Conservation (phyloP, 805 yeast genomes). For the Sungouiozyma ichnusensis region DNA sequence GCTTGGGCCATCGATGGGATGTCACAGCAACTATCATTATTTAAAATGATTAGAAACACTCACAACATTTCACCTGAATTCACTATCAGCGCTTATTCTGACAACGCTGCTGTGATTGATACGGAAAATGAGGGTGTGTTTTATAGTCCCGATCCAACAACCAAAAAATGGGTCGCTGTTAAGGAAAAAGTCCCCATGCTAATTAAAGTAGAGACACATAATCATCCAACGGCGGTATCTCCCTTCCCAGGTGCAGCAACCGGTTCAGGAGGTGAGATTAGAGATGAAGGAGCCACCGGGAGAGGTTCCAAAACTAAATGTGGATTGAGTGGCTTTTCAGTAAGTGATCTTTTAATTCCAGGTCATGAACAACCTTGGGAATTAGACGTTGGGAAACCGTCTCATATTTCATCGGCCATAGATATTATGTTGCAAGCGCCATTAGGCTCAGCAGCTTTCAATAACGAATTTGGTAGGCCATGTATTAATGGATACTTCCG, state of each 20-base stretch:
- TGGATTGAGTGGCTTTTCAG: conserved; percentile 88
- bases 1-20: conserved; percentile 92
- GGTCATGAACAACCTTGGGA: conserved; percentile 92
- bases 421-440: conserved; percentile 98
- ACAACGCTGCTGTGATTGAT: conserved; percentile 87
- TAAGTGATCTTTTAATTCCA: conserved; percentile 84
- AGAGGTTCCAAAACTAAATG: conserved; percentile 96
- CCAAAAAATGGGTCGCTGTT: conserved; percentile 63
- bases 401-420: conserved; percentile 83
- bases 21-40: conserved; percentile 61
- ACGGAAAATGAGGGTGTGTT: conserved; percentile 51
- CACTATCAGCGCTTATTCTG: conserved; percentile 91
- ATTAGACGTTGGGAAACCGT: conserved; percentile 76
- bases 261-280: conserved; percentile 99
- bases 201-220: conserved; percentile 96
- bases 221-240: conserved; percentile 98
- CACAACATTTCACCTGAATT: conserved; percentile 67
- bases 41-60: conserved; percentile 93
- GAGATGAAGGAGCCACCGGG: conserved; percentile 99
- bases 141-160: conserved; percentile 65
- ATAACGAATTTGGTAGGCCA: conserved; percentile 98
- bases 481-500: conserved; percentile 94
- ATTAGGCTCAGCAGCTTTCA: conserved; percentile 94
- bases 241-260: conserved; percentile 99
- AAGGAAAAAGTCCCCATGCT: conserved; percentile 79